Evolutionary conservation across 345 rosid genomes (phyloP).

Genomic region (Moringa oleifera): DNA sequence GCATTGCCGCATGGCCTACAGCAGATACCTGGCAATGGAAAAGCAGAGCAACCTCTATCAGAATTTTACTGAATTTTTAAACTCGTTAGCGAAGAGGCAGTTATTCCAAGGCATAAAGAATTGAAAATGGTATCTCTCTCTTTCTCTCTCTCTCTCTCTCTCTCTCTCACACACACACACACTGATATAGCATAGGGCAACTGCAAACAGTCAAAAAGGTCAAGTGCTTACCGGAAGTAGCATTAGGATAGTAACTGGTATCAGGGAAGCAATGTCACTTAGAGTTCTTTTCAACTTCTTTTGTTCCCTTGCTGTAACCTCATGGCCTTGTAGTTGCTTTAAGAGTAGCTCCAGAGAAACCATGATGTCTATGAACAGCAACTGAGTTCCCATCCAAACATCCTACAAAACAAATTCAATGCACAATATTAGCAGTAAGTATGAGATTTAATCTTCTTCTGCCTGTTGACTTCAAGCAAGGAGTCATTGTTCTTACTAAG

Average conservation of each 20-base stretch:
- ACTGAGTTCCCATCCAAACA: slow-evolving; percentile 53
- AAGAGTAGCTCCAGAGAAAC: slow-evolving; percentile 35
- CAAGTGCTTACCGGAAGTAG: slow-evolving; percentile 50
- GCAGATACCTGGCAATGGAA: slow-evolving; percentile 43
- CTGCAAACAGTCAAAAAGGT: not conserved
- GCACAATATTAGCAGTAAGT: not conserved
- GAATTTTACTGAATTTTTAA: not conserved
- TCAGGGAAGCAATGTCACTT: slow-evolving; percentile 41
- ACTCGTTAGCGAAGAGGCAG: not conserved
- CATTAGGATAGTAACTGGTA: slow-evolving; percentile 59
- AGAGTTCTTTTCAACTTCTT: slow-evolving; percentile 42
- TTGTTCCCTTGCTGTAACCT: slow-evolving; percentile 35
- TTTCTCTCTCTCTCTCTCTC: no score
- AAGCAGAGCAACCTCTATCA: not conserved
- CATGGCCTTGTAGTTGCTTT: slow-evolving; percentile 38
- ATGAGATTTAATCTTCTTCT: not conserved
- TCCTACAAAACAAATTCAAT: slow-evolving; percentile 27
- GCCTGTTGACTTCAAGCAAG: slow-evolving; percentile 4
- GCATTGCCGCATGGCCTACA: slow-evolving; percentile 57
- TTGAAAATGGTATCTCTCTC: not conserved
- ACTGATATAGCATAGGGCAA: not conserved
- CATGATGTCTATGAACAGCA: slow-evolving; percentile 43
- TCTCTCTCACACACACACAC: not conserved
- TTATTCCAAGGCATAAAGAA: not conserved
- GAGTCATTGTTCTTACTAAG: slow-evolving; percentile 23